Base-by-base conservation (phyloP, 2,329 filamentous ascomycete genomes). In the Verticillium tricorpus region DNA sequence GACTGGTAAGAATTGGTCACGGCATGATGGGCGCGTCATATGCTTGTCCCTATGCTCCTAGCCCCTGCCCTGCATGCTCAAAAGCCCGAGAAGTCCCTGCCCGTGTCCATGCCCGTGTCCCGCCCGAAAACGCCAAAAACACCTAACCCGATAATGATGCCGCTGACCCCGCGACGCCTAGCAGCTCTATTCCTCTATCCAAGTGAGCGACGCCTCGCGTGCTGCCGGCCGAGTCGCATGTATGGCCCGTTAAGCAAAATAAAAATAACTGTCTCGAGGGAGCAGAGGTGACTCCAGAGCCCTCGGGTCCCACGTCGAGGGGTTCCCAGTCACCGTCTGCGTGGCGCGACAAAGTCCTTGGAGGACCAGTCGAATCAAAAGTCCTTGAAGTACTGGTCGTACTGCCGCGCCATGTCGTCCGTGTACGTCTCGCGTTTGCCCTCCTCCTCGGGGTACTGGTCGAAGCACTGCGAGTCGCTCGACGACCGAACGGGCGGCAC, bases 401-500 rank as follows among this genome's bases (percentile, higher is more conserved):
- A 93, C 75, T 86, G 86, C 55, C 80, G 78, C 37, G 81, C 80
- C 81, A 92, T 80, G 55, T 92, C 89, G 52, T 85, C 82, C 3
- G 88, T 90, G 69, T 93, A 93, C 61, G 80, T 77, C 45, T 90
- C 87, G 61, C 84, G 79, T 57, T 82, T 82, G 60, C 81, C 85
- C 62, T 89, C 86, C 70, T 93, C 89, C 63, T 92, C 89, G n/a
- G 91, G 89, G 69, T 94, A 95, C 52, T 88, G 82, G 69, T 94
- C 91, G 70, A 94, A 95, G 72, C 92, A 94, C 70, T 90, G 84
- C 19, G 91, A 88, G 70, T 94, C 91, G 35, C 89, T 90, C 0
- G 87, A 83, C 58, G 86, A 89, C 28, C 88, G 81, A 34, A 94
- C 78, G 60, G 89, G 88, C n/a, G 90, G 91, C 59, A 91, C 81